Base-by-base conservation (phyloP, 148 eudicot genomes). In the Nepenthes gracilis region DNA sequence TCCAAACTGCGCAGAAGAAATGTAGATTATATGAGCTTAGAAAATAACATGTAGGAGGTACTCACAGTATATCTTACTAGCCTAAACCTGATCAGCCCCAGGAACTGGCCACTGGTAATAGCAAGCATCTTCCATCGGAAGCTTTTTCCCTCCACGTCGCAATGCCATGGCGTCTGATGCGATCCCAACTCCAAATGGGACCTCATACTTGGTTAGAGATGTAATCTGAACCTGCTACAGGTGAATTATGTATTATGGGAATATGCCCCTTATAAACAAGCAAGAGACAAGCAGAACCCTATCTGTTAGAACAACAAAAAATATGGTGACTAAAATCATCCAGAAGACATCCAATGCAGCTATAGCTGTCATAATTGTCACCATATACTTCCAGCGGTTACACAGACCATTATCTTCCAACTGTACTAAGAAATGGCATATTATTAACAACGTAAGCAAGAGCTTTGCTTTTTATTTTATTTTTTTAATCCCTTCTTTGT, bases 71-170 rank as follows among this genome's bases (percentile, higher is more conserved):
- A 47, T 33, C 35, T 15, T 49, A 43, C 66, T 23, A 32, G 37
- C 51, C 9, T 58, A 40, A 67, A 93, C 98, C 96, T 88, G 75
- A 67, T 84, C 84, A 60, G 73, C 75, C 74, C 91, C 95, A 69
- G 78, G 81, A 73, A 93, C 74, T 36, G 96, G 96, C 91, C 96
- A 93, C 32, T 64, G 77, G 77, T 82, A 84, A 75, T 79, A 93
- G 70, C 82, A 77, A 57, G 86, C 85, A 76, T 93, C 98, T 78
- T 93, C 98, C 98, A 93, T 93, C 2, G 91, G 95, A 64, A 93
- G 74, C 75, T 80, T 86, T 74, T 82, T 93, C 38, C 78, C 98
- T 66, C 98, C 98, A 71, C 87, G 86, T 9, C 98, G 88, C 61
- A 80, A 55, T 62, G 96, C 78, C 98, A 93, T 93, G 37, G 98